These are phyloP conservation scores for Atkinsonella texensis DNA, from an alignment of 2,329 filamentous ascomycete genomes.

Conservation along the genomic window DNA sequence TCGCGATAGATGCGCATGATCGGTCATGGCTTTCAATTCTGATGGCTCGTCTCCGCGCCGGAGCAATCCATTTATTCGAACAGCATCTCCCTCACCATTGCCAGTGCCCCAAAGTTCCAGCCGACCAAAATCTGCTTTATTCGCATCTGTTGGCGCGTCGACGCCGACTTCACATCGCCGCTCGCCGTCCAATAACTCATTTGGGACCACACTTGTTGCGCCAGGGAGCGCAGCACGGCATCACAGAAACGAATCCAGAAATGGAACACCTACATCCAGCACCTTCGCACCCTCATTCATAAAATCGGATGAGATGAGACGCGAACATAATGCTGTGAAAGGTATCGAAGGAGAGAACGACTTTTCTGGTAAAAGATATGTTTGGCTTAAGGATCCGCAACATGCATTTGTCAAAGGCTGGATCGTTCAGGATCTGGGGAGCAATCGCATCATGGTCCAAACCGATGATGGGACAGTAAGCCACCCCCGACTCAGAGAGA, in stretches of 20 bases:
- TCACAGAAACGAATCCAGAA: slow-evolving; percentile 48
- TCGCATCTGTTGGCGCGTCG: slow-evolving; percentile 31
- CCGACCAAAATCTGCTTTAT: slow-evolving; percentile 65
- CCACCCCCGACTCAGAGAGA: slow-evolving; percentile 7
- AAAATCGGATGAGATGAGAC: slow-evolving; percentile 66
- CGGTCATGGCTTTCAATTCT: slow-evolving; percentile 23
- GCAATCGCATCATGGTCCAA: slow-evolving; percentile 66
- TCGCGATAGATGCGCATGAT: slow-evolving; percentile 12
- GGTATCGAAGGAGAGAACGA: slow-evolving; percentile 96
- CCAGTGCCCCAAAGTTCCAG: slow-evolving; percentile 39
- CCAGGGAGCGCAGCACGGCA: slow-evolving; percentile 26
- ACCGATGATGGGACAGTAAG: slow-evolving; percentile 84
- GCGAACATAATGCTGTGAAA: slow-evolving; percentile 41
- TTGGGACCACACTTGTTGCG: slow-evolving; percentile 29
- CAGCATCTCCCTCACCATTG: slow-evolving; percentile 39
- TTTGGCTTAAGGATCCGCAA: slow-evolving; percentile 85
- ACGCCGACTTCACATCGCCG: slow-evolving; percentile 46
- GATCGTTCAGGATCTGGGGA: slow-evolving; percentile 70
- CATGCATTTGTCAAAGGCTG: slow-evolving; percentile 85
- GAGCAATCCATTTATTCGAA: slow-evolving; percentile 68
- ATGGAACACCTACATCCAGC: slow-evolving; percentile 50
- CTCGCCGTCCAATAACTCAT: slow-evolving; percentile 53
- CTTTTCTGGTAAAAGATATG: slow-evolving; percentile 96
- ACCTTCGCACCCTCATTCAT: slow-evolving; percentile 98
- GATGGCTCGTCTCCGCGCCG: slow-evolving; percentile 50